A percentile compares a stretch with the other conserved stretches of the same genome.
phyloP scores from a whole-genome alignment of 1,284 basidiomycete genomes.

The Afroboletus lepidellus region DNA sequence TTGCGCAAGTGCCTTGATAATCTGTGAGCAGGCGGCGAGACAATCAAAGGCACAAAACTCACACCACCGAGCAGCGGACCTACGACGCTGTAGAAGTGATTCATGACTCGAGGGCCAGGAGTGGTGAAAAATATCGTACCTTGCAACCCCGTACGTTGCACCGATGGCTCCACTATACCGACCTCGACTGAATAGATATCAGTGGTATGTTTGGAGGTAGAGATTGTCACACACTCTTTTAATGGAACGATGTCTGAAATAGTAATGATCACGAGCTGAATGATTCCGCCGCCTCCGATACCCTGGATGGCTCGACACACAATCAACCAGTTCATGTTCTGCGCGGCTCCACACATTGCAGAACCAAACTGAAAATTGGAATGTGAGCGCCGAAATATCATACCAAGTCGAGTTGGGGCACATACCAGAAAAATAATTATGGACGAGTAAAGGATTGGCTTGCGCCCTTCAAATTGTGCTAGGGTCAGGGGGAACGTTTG shows the following conservation, averaged over 20 bases:
- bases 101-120: slow-evolving; percentile 1
- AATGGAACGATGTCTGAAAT: slow-evolving; percentile 80
- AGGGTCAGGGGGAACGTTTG: not conserved
- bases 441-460: slow-evolving; percentile 68
- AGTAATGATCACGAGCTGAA: slow-evolving; percentile 67
- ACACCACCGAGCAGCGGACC: slow-evolving; percentile 77
- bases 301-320: slow-evolving; percentile 79
- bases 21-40: not conserved
- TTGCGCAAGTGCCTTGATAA: slow-evolving; percentile 58
- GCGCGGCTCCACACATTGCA: slow-evolving; percentile 79
- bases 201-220: not conserved
- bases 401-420: not conserved
- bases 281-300: slow-evolving; percentile 77
- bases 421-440: slow-evolving; percentile 71
- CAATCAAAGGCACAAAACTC: slow-evolving; percentile 27
- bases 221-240: slow-evolving; percentile 52
- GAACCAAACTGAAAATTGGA: slow-evolving; percentile 57
- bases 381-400: not conserved
- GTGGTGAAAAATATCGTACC: slow-evolving; percentile 30
- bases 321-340: slow-evolving; percentile 74
- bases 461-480: slow-evolving; percentile 61
- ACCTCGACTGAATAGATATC: slow-evolving; percentile 52
- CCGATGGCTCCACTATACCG: slow-evolving; percentile 74
- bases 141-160: slow-evolving; percentile 78
- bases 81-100: slow-evolving; percentile 48